Base-by-base conservation (phyloP, 2,329 filamentous ascomycete species). In the Hypoxylon sp. region DNA sequence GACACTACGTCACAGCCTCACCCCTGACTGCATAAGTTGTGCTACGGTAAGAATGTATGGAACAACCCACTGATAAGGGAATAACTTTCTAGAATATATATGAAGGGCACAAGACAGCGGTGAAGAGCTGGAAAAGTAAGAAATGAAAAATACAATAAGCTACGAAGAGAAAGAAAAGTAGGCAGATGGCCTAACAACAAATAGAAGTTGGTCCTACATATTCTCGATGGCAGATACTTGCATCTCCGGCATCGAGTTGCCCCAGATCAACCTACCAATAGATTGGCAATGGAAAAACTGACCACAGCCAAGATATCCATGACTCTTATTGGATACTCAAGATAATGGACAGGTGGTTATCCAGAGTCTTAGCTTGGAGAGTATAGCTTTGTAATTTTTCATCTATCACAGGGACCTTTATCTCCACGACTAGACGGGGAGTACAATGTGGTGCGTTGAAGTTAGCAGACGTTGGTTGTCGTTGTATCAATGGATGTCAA, bases 171-270 rank as follows among this genome's bases (percentile, higher is more conserved):
- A 63, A 44, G 53, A 3, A 19, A 63, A 60, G 39, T n/a, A 60
- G 22, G 42, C 22, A 35, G 54, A 51, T 37, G 44, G 37, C 2
- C 44, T 46, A 52, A 46, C 22, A 42, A 46, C 44, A 57, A 37
- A 65, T 42, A 55, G 63, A 51, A 17, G 31, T 50, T 35, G 50
- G 35, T 46, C 26, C 53, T 66, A 58, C 44, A 51, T 59, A 33
- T 51, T 35, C 5, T 66, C 46, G 44, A 66, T 54, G 60, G 24
- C 61, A 66, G 71, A 74, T 65, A 72, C 67, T 48, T 67, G 71
- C 74, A 76, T 77, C 75, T 76, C 75, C 74, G 74, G 69, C 46
- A 53, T 48, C 52, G 19, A 62, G 47, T 44, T 39, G 24, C 24
- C 55, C 48, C 39, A 51, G 52, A 55, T 44, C 26, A 54, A 67